A percentile compares a stretch with the other conserved stretches of the same genome.
Conservation (phyloP, 2,329 filamentous ascomycete species). For the Fusarium sp. region DNA sequence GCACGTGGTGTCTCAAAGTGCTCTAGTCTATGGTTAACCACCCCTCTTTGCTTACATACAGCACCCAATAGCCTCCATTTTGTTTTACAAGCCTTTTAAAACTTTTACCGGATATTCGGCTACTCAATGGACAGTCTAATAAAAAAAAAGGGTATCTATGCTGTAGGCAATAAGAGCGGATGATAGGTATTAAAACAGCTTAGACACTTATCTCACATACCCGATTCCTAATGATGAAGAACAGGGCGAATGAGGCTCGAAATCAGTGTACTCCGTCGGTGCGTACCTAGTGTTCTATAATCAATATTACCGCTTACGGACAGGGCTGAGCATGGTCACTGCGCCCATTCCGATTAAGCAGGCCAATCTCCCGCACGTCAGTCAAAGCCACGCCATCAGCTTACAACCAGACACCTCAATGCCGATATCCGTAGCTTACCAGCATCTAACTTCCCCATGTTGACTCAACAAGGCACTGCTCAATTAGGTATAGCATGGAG, state of each 20-base stretch:
- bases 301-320: not conserved
- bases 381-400: not conserved
- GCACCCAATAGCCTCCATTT: too few species aligned
- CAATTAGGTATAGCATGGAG: not conserved
- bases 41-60: not conserved
- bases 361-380: not conserved
- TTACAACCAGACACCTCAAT: not conserved
- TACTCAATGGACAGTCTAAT: too few species aligned
- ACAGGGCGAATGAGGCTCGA: not conserved
- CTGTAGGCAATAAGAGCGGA: too few species aligned
- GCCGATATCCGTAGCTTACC: too few species aligned
- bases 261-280: not conserved
- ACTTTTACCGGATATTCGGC: too few species aligned
- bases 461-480: not conserved
- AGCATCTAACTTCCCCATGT: not conserved
- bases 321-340: not conserved
- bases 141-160: too few species aligned
- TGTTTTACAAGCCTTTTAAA: too few species aligned
- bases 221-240: not conserved
- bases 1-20: not conserved
- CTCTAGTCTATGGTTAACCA: not conserved
- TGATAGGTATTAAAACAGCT: too few species aligned
- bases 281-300: not conserved
- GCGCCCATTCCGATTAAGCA: not conserved
- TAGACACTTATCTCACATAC: too few species aligned